Evolutionary conservation across 495 filamentous ascomycete species (phyloP).

Genomic region (Trichoderma virens): DNA sequence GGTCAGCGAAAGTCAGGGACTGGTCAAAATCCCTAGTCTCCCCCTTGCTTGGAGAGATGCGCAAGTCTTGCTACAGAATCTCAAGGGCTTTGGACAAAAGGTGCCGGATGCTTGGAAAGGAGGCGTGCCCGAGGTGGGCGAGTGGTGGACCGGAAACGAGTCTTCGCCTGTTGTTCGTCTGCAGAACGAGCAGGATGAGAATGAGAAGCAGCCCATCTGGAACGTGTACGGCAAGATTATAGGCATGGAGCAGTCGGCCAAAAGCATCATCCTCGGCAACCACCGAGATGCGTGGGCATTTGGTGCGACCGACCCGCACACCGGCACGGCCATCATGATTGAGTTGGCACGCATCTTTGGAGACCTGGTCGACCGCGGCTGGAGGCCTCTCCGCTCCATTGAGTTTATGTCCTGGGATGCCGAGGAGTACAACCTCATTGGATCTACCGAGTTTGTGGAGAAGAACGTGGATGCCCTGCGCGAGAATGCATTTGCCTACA

Average conservation of each 20-base stretch:
- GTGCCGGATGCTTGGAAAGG: slow-evolving; percentile 70
- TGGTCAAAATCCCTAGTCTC: slow-evolving; percentile 78
- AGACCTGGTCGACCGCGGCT: slow-evolving; percentile 63
- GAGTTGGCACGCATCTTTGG: slow-evolving; percentile 82
- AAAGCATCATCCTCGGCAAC: slow-evolving; percentile 85
- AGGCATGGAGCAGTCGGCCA: slow-evolving; percentile 75
- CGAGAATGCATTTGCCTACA: slow-evolving; percentile 68
- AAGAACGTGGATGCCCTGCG: slow-evolving; percentile 74
- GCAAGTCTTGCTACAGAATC: slow-evolving; percentile 62
- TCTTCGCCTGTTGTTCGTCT: slow-evolving; percentile 72
- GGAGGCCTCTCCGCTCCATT: slow-evolving; percentile 87
- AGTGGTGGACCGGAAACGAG: slow-evolving; percentile 78
- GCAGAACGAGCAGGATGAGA: slow-evolving; percentile 82
- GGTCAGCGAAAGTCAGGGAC: slow-evolving; percentile 60
- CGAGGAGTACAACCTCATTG: slow-evolving; percentile 87
- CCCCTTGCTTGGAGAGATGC: slow-evolving; percentile 87
- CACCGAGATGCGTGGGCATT: slow-evolving; percentile 93
- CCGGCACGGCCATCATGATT: slow-evolving; percentile 83
- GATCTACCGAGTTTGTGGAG: slow-evolving; percentile 93
- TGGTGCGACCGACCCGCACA: slow-evolving; percentile 76
- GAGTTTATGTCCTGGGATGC: slow-evolving; percentile 95
- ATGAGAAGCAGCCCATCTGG: slow-evolving; percentile 74
- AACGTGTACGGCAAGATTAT: slow-evolving; percentile 78
- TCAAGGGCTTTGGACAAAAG: slow-evolving; percentile 67
- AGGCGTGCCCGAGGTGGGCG: slow-evolving; percentile 58